These are phyloP conservation scores for Melocanna baccifera DNA, from an alignment of 176 grass and related monocot genomes.

Conservation along the genomic window DNA sequence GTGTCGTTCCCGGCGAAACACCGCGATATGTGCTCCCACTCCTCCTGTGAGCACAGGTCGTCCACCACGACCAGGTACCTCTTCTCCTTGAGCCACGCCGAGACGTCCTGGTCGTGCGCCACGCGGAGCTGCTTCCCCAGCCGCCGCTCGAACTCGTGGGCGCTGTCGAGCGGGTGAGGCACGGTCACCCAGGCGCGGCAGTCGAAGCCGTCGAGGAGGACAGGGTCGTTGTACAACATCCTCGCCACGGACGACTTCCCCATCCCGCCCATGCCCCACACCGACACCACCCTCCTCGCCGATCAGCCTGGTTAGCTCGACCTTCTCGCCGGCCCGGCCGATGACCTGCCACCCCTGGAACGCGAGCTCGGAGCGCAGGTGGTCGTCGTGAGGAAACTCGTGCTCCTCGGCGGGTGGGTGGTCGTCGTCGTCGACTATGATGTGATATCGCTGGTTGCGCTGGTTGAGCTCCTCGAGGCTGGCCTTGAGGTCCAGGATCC, in stretches of 20 bases:
- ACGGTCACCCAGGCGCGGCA: constrained; percentile 42
- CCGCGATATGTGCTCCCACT: constrained; percentile 19
- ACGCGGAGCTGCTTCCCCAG: constrained; percentile 14
- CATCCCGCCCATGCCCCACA: constrained; percentile 41
- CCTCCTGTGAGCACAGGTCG: not conserved
- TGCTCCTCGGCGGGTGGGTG: not conserved
- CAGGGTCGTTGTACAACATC: constrained; percentile 11
- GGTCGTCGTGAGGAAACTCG: not conserved
- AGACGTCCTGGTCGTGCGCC: not conserved
- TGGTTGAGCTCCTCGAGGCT: constrained; percentile 21
- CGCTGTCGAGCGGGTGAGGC: constrained; percentile 16
- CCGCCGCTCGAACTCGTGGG: not conserved
- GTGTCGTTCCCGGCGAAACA: not conserved
- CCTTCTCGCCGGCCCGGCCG: not conserved
- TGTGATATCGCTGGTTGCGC: not conserved
- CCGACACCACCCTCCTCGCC: not conserved
- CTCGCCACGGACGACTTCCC: constrained; percentile 34
- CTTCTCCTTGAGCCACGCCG: not conserved
- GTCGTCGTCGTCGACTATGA: not conserved
- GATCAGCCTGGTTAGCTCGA: not conserved
- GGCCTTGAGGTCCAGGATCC: constrained; percentile 17
- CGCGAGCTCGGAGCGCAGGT: not conserved
- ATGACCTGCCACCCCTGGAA: not conserved
- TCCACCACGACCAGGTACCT: constrained; percentile 28
- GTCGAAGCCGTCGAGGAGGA: constrained; percentile 20